These are phyloP conservation scores for Aurinia saxatilis DNA, from an alignment of 345 rosid genomes.

Conservation along the genomic window DNA sequence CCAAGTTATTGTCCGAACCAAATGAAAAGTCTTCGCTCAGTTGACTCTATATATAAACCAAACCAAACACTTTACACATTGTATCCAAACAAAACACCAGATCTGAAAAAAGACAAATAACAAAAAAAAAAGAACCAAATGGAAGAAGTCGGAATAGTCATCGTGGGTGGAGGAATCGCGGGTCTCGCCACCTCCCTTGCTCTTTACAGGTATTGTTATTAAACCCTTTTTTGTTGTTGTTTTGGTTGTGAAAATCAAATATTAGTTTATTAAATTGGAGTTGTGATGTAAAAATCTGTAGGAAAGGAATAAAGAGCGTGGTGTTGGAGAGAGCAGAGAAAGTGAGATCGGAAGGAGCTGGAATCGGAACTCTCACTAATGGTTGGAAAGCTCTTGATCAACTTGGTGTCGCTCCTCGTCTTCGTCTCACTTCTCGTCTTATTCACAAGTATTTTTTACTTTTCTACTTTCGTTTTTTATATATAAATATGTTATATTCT, in stretches of 20 bases:
- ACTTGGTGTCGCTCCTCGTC: slow-evolving; percentile 40
- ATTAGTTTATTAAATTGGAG: background rate
- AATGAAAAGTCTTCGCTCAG: slow-evolving; percentile 15
- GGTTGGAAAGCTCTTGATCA: slow-evolving; percentile 65
- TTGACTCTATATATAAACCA: background rate
- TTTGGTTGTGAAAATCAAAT: background rate
- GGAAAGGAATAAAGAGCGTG: slow-evolving; percentile 56
- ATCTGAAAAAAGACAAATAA: background rate
- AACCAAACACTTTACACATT: background rate
- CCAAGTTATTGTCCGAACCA: slow-evolving; percentile 15
- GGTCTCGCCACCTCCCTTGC: slow-evolving; percentile 57
- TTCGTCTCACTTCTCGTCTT: slow-evolving; percentile 34
- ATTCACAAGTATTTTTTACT: slow-evolving; percentile 18
- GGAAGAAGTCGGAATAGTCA: slow-evolving; percentile 36
- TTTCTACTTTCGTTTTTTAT: too few species aligned
- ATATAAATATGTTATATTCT: background rate
- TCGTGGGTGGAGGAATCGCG: slow-evolving; percentile 56
- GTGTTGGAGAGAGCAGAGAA: slow-evolving; percentile 47
- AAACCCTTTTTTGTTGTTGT: too few species aligned
- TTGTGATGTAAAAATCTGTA: background rate
- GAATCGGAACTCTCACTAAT: slow-evolving; percentile 38
- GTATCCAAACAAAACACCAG: background rate
- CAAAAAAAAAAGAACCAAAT: background rate
- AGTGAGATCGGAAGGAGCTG: slow-evolving; percentile 45
- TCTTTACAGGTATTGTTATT: slow-evolving; percentile 39